Base-by-base conservation (phyloP, 352 stramenopile species). In the Blastocystis hominis region DNA sequence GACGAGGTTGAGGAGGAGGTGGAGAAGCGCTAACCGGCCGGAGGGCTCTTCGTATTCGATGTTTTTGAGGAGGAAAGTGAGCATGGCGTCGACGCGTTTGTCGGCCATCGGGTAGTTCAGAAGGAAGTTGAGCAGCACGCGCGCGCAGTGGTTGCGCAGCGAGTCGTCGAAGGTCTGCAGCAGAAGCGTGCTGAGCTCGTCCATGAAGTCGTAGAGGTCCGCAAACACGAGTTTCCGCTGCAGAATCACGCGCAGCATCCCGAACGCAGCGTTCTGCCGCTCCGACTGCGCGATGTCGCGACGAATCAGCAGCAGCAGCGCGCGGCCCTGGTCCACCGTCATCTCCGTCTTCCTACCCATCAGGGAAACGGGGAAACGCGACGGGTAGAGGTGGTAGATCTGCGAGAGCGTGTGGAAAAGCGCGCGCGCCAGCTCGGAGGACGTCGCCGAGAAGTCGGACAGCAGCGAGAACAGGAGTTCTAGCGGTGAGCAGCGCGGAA, bases 151-250 rank as follows among this genome's bases (percentile, higher is more conserved):
- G 30, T 92, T 79, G 7, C 93, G 92, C 13, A 92, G 92, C n/a
- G 89, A 93, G 50, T 92, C 90, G 3, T 90, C 89, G 54, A 95
- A 92, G 59, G 90, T 94, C 62, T 94, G 93, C 46, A 96, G 92
- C 42, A 96, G 89, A 68, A 95, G 91, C 89, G 95, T 92, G 1
- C 92, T 92, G 17, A 96, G 90, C 69, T 92, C 92, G 42, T 95
- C 90, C 89, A 96, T 94, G 13, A 95, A 91, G 75, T 96, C 93
- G 89, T 96, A 96, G 59, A 96, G 91, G 86, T 95, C 93, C 17
- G 92, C 91, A 42, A 95, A 91, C 44, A 96, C 91, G 5, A 96
- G 91, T 13, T 90, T 91, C 0, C 93, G 94, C 63, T 91, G 36
- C 6, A 89, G 24, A 53, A 96, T 92, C 20, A 92, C 91, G 81